A percentile compares a stretch with the other conserved stretches of the same genome.
phyloP scores from a whole-genome alignment of 768 basidiomycete genomes.

The Chalciporus sphaerocephalus region DNA sequence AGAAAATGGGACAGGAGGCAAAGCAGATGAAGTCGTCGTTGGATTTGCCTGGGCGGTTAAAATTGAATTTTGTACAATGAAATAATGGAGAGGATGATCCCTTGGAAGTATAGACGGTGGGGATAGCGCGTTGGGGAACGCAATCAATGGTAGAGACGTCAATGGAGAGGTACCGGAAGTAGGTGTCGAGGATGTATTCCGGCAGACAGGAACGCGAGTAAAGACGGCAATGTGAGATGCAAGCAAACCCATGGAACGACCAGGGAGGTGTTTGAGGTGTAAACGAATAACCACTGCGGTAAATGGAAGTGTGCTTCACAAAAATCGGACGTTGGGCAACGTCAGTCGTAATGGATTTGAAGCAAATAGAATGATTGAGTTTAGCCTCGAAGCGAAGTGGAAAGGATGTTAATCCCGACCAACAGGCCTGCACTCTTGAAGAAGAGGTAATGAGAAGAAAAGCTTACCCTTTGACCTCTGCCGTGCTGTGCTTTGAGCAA shows the following conservation, averaged over 20 bases:
- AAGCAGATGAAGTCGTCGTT: slow-evolving; percentile 10
- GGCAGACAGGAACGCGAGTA: slow-evolving; percentile 7
- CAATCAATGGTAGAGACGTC: slow-evolving; percentile 3
- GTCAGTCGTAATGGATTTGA: slow-evolving; percentile 2
- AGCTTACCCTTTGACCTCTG: slow-evolving; percentile 14
- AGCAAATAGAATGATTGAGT: neutral
- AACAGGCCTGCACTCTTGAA: neutral
- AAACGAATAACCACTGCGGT: slow-evolving; percentile 3
- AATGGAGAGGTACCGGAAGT: slow-evolving; percentile 9
- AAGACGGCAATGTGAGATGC: slow-evolving; percentile 7
- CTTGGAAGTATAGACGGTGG: slow-evolving; percentile 5
- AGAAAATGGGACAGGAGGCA: slow-evolving; percentile 11
- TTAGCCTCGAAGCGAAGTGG: no score
- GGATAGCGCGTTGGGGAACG: slow-evolving; percentile 11
- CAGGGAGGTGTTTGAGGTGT: slow-evolving; percentile 4
- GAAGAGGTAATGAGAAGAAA: slow-evolving; percentile 2
- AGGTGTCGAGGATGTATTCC: slow-evolving; percentile 22
- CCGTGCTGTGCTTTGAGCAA: slow-evolving; percentile 1
- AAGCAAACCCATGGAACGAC: slow-evolving; percentile 3
- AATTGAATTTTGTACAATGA: slow-evolving; percentile 15
- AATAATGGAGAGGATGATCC: slow-evolving; percentile 7
- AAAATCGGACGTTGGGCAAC: neutral
- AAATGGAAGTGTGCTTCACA: slow-evolving; percentile 5
- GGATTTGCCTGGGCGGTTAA: slow-evolving; percentile 22
- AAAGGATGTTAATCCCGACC: neutral